These are phyloP conservation scores for Pilasporangium apinafurcum DNA, from an alignment of 352 stramenopile genomes.

Conservation along the genomic window DNA sequence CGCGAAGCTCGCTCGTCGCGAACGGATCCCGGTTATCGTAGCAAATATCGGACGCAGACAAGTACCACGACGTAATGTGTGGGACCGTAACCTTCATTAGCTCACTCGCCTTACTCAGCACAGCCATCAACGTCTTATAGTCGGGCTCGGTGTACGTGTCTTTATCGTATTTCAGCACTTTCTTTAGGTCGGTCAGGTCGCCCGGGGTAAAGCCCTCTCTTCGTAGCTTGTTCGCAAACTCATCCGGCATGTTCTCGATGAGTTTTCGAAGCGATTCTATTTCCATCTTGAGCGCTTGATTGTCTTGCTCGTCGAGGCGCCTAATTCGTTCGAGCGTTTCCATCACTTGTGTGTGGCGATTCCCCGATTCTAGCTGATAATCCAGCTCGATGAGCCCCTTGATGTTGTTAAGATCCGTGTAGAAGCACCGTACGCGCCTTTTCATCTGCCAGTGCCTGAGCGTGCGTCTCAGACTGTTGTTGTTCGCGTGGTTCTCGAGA, in stretches of 20 bases:
- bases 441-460: slow-evolving; percentile 9
- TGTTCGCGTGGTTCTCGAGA: slow-evolving; percentile 4
- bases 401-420: slow-evolving; percentile 5
- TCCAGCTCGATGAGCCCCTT: slow-evolving; percentile 2
- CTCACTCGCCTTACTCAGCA: slow-evolving; percentile 2
- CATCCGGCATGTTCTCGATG: neutral
- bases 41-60: slow-evolving; percentile 8
- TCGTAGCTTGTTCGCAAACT: neutral
- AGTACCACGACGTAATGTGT: slow-evolving; percentile 8
- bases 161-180: slow-evolving; percentile 4
- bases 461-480: slow-evolving; percentile 1
- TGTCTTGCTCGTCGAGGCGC: neutral
- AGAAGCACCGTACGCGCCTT: slow-evolving; percentile 7
- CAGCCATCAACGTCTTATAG: slow-evolving; percentile 2
- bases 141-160: slow-evolving; percentile 2
- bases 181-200: slow-evolving; percentile 9
- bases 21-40: slow-evolving; percentile 14
- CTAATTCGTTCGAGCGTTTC: neutral
- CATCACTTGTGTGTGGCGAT: neutral
- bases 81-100: neutral
- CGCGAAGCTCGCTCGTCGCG: slow-evolving; percentile 4
- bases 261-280: too few species aligned
- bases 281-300: neutral
- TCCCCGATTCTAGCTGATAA: neutral
- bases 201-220: neutral